Percentiles rank a stretch among this genome's conserved stretches.
These are phyloP conservation scores for Ascochyta pisi DNA, from an alignment of 2,329 filamentous ascomycete species.

Conservation along the genomic window DNA sequence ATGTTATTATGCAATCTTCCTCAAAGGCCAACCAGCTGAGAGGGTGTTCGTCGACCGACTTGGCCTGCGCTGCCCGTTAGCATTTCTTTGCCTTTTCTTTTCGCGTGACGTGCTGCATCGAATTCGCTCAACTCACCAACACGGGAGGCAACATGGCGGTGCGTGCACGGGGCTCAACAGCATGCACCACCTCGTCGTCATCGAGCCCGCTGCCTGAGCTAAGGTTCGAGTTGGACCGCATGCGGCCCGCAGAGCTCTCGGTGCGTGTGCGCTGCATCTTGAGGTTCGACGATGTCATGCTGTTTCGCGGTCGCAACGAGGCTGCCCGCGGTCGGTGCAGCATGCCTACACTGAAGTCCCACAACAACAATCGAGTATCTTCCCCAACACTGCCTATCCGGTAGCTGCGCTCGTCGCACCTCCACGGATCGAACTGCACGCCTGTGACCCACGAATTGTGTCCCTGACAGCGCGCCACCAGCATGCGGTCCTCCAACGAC, in stretches of 20 bases:
- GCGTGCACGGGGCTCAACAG: conserved; percentile 82
- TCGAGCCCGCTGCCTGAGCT: conserved; percentile 62
- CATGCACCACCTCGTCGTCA: conserved; percentile 72
- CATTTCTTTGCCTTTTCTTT: background rate
- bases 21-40: conserved; percentile 93
- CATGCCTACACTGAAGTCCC: conserved; percentile 99
- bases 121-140: conserved; percentile 65
- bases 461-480: conserved; percentile 91
- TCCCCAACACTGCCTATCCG: conserved; percentile 96
- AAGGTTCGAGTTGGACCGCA: conserved; percentile 75
- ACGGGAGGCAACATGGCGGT: conserved; percentile 91
- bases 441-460: conserved; percentile 95
- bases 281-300: conserved; percentile 58
- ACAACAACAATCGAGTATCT: conserved; percentile 86
- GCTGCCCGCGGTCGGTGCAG: conserved; percentile 83
- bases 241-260: conserved; percentile 65
- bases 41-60: conserved; percentile 84
- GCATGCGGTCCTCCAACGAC: conserved; percentile 81
- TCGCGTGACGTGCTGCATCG: conserved; percentile 2
- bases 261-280: conserved; percentile 60
- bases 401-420: conserved; percentile 94
- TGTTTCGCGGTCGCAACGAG: conserved; percentile 63
- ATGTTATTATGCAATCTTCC: conserved; percentile 89
- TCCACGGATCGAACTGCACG: conserved; percentile 95
- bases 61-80: conserved; percentile 63